phyloP scores from a whole-genome alignment of 2,329 filamentous ascomycete species.

The Pseudogymnoascus sp. region DNA sequence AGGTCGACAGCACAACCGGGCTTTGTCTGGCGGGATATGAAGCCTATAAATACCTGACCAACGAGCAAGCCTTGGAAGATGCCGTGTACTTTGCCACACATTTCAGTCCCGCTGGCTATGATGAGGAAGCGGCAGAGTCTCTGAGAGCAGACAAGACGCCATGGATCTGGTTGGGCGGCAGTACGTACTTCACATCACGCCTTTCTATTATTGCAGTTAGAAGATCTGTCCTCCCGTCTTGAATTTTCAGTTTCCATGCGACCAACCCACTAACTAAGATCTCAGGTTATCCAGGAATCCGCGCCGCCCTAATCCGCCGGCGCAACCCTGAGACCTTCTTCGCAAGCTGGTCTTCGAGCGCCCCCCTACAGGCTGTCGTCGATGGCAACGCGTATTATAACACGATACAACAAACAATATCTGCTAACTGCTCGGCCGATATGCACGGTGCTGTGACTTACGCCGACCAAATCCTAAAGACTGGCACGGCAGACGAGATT shows the following conservation, averaged over 20 bases:
- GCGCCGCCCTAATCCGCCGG: constrained; percentile 11
- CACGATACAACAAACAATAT: constrained; percentile 12
- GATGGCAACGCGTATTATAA: constrained; percentile 12
- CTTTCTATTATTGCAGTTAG: background rate
- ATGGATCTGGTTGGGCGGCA: constrained; percentile 14
- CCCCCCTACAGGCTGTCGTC: constrained; percentile 9
- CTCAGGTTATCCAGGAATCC: constrained; percentile 11
- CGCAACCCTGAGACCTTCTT: constrained; percentile 14
- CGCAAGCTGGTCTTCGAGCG: constrained; percentile 12
- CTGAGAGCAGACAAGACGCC: constrained; percentile 11
- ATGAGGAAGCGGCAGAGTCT: background rate
- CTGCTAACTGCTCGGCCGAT: constrained; percentile 13
- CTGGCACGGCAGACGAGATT: constrained; percentile 10
- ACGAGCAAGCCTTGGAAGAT: constrained; percentile 10
- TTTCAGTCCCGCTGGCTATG: background rate
- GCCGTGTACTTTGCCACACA: background rate
- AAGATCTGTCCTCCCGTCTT: background rate
- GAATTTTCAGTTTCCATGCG: background rate
- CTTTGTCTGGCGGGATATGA: constrained; percentile 6
- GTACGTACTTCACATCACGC: background rate
- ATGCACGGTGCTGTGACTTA: constrained; percentile 14
- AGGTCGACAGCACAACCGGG: background rate
- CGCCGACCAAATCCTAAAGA: constrained; percentile 11
- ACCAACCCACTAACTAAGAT: background rate
- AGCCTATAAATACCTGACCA: constrained; percentile 13